A percentile compares a stretch with the other conserved stretches of the same genome.
Evolutionary conservation across 202 grass and related monocot genomes (phyloP).

Genomic region (Brachypodium distachyon): DNA sequence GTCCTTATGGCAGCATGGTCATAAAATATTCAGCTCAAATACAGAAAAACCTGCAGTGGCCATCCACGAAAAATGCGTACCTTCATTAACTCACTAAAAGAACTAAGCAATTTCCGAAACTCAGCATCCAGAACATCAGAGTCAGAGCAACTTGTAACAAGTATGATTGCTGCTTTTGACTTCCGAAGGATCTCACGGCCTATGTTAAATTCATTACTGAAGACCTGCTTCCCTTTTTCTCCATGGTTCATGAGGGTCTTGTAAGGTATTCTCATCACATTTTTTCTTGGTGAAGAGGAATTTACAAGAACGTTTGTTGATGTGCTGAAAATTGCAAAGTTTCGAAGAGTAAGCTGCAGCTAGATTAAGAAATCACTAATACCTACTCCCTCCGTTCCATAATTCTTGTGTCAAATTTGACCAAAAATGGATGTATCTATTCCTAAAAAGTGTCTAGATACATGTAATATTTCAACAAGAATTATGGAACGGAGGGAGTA

Average conservation of each 20-base stretch:
- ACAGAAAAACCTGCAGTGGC: background rate
- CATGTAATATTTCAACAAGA: too few relatives aligned
- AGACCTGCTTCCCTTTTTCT: slow-evolving; percentile 45
- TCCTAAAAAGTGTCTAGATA: too few relatives aligned
- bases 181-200: slow-evolving; percentile 51
- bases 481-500: too few relatives aligned
- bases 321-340: slow-evolving; percentile 34
- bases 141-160: slow-evolving; percentile 45
- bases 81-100: slow-evolving; percentile 41
- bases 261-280: slow-evolving; percentile 40
- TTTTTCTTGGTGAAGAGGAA: slow-evolving; percentile 34
- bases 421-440: too few relatives aligned
- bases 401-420: too few relatives aligned
- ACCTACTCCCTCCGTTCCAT: too few relatives aligned
- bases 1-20: background rate
- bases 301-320: slow-evolving; percentile 34
- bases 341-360: slow-evolving; percentile 6
- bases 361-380: background rate
- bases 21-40: background rate
- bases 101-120: slow-evolving; percentile 37
- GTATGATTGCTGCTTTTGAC: slow-evolving; percentile 70
- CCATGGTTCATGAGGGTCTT: slow-evolving; percentile 21
- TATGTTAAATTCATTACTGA: slow-evolving; percentile 33
- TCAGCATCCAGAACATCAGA: slow-evolving; percentile 30
- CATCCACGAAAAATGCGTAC: slow-evolving; percentile 18